phyloP scores from a whole-genome alignment of 1,284 basidiomycete genomes.

The Heterobasidion occidentale region DNA sequence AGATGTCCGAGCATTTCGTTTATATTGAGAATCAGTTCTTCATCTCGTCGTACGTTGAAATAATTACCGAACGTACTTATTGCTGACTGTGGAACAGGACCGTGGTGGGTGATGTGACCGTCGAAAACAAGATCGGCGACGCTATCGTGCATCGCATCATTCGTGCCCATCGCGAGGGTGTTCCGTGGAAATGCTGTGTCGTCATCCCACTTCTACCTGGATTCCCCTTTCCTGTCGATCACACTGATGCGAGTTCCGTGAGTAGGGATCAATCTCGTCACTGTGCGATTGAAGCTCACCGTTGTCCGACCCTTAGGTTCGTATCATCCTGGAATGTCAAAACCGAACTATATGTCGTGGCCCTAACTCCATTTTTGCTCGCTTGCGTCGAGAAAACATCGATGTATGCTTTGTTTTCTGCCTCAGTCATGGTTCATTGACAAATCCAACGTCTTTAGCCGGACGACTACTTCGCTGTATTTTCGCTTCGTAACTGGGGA shows the following conservation, averaged over 20 bases:
- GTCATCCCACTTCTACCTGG: slow-evolving; percentile 92
- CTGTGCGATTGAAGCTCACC: slow-evolving; percentile 3
- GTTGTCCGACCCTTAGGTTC: slow-evolving; percentile 43
- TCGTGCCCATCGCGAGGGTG: slow-evolving; percentile 77
- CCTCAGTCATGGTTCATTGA: neutral
- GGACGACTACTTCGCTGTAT: slow-evolving; percentile 88
- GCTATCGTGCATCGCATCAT: slow-evolving; percentile 91
- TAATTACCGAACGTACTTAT: neutral
- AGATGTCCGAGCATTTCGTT: slow-evolving; percentile 90
- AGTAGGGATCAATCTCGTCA: slow-evolving; percentile 20
- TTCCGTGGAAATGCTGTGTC: slow-evolving; percentile 89
- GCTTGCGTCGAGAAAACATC: slow-evolving; percentile 84
- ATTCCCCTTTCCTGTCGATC: slow-evolving; percentile 91
- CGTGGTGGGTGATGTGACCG: slow-evolving; percentile 74
- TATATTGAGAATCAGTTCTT: slow-evolving; percentile 99
- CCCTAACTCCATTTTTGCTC: slow-evolving; percentile 86
- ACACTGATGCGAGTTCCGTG: slow-evolving; percentile 86
- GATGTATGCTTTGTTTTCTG: slow-evolving; percentile 45
- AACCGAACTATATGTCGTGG: slow-evolving; percentile 87
- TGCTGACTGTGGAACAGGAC: slow-evolving; percentile 43
- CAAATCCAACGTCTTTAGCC: slow-evolving; percentile 44
- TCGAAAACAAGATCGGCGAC: slow-evolving; percentile 94
- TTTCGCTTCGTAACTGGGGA: slow-evolving; percentile 90
- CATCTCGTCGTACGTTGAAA: slow-evolving; percentile 72
- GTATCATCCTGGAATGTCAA: slow-evolving; percentile 92